Conservation (phyloP, 306 rosid species). For the Gleditsia sinensis region DNA sequence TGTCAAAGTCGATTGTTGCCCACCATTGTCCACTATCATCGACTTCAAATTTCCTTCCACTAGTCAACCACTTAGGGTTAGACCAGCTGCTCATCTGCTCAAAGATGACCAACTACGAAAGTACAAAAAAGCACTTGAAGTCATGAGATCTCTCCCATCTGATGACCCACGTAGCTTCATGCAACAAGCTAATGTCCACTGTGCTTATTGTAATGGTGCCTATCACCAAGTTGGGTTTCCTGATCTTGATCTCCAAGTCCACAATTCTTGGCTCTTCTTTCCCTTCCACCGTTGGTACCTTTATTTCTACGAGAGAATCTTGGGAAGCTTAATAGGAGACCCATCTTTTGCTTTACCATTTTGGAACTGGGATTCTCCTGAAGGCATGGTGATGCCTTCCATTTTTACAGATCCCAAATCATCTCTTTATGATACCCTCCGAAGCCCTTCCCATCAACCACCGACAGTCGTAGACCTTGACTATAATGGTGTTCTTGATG, state of each 20-base stretch:
- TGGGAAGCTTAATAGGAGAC: conserved; percentile 64
- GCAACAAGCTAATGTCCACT: conserved; percentile 72
- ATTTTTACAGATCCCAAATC: conserved; percentile 49
- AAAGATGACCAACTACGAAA: conserved; percentile 47
- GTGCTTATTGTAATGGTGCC: conserved; percentile 86
- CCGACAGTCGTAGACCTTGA: conserved; percentile 55
- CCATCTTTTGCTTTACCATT: conserved; percentile 65
- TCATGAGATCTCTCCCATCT: conserved; percentile 65
- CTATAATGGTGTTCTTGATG: conserved; percentile 2
- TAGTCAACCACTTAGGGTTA: conserved; percentile 16
- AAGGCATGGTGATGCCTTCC: conserved; percentile 63
- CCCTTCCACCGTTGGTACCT: conserved; percentile 82
- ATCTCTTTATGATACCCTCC: conserved; percentile 52
- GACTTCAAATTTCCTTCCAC: conserved; percentile 46
- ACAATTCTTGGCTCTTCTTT: conserved; percentile 76
- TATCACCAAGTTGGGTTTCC: conserved; percentile 66
- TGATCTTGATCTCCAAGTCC: conserved; percentile 65
- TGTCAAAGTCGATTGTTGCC: conserved; percentile 62
- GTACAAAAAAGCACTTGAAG: conserved; percentile 53
- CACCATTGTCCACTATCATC: conserved; percentile 48
- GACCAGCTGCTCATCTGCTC: conserved; percentile 71
- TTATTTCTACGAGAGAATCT: conserved; percentile 73
- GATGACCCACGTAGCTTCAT: conserved; percentile 69
- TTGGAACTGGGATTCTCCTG: conserved; percentile 76
- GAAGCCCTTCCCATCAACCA: conserved; percentile 57